Evolutionary conservation across 2,329 filamentous ascomycete species (phyloP).

Genomic region (Penicillium oxalicum): DNA sequence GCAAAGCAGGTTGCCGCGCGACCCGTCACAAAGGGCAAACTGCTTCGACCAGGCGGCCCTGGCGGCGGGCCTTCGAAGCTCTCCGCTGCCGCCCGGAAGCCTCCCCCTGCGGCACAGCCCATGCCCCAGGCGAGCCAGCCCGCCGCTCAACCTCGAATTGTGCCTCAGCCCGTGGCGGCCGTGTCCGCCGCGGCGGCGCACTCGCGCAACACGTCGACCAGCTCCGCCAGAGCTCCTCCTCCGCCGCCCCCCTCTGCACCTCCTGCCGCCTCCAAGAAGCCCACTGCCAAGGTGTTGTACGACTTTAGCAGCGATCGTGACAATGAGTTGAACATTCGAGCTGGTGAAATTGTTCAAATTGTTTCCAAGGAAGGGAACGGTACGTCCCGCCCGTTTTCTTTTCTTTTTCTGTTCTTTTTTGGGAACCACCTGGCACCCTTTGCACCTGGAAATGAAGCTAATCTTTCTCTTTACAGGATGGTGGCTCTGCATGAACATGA

Average conservation of each 20-base stretch:
- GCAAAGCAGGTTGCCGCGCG: constrained; percentile 79
- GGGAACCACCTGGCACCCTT: too few relatives aligned
- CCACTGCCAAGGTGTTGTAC: constrained; percentile 84
- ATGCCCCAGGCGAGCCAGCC: constrained; percentile 23
- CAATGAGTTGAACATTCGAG: constrained; percentile 75
- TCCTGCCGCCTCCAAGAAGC: constrained; percentile 57
- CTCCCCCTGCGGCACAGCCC: constrained; percentile 34
- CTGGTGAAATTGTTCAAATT: constrained; percentile 78
- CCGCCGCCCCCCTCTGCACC: constrained; percentile 61
- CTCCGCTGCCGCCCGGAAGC: constrained; percentile 36
- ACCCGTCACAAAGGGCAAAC: constrained; percentile 87
- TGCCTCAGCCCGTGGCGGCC: constrained; percentile 37
- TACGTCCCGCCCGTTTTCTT: constrained; percentile 43
- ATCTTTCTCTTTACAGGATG: constrained; percentile 59
- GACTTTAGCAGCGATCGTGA: constrained; percentile 80
- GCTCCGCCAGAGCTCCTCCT: constrained; percentile 60
- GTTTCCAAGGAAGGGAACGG: constrained; percentile 94
- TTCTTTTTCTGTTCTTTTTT: too few relatives aligned
- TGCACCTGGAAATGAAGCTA: not conserved
- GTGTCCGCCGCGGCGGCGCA: constrained; percentile 33
- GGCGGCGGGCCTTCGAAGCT: constrained; percentile 71
- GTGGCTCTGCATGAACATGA: constrained; percentile 80
- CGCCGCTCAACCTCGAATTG: constrained; percentile 32
- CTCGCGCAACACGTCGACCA: constrained; percentile 48
- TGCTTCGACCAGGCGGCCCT: constrained; percentile 86